Conservation (phyloP, 768 basidiomycete species). For the Kwoniella botswanensis region DNA sequence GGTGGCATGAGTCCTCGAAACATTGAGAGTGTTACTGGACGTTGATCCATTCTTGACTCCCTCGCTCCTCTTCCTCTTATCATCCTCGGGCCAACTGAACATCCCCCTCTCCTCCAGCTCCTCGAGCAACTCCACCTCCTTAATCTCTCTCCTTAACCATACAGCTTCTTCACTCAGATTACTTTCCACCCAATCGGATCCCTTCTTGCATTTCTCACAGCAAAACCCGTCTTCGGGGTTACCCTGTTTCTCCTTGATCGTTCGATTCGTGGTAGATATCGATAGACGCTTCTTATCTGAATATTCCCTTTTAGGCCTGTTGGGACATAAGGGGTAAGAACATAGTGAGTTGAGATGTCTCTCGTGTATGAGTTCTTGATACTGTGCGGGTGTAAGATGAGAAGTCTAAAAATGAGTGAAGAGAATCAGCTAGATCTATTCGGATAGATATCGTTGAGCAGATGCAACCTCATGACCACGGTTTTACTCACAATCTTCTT, state of each 20-base stretch:
- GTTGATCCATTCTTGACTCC: background rate
- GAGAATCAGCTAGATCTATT: background rate
- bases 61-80: background rate
- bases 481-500: constrained; percentile 45
- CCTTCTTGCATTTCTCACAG: constrained; percentile 31
- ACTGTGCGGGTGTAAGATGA: constrained; percentile 48
- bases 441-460: background rate
- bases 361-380: constrained; percentile 50
- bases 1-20: background rate
- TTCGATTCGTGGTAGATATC: constrained; percentile 35
- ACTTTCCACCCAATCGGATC: constrained; percentile 48
- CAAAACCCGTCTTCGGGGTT: constrained; percentile 56
- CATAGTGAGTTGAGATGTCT: constrained; percentile 51
- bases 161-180: constrained; percentile 35
- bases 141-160: constrained; percentile 33
- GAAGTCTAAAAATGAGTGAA: constrained; percentile 18
- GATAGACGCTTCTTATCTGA: constrained; percentile 25
- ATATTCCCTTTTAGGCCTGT: constrained; percentile 40
- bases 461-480: too few relatives aligned
- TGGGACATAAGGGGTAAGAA: constrained; percentile 51
- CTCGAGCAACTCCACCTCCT: constrained; percentile 43
- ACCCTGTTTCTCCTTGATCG: constrained; percentile 39
- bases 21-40: background rate
- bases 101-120: constrained; percentile 44
- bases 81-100: constrained; percentile 14